Evolutionary conservation across 1,139 yeast species (phyloP).

Genomic region (Diutina neorugosa): DNA sequence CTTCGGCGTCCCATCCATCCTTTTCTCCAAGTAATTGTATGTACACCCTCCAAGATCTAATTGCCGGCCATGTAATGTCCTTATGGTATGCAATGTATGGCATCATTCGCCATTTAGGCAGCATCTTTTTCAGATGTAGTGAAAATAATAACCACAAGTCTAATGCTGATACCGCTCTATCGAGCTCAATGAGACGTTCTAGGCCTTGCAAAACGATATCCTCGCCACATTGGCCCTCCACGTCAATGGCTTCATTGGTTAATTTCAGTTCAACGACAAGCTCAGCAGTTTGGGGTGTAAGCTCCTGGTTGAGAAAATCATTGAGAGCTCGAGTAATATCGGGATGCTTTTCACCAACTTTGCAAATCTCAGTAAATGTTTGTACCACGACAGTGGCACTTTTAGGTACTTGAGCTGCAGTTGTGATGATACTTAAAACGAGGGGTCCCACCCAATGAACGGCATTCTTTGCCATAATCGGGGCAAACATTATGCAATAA

Average conservation of each 20-base stretch:
- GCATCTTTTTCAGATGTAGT: background rate
- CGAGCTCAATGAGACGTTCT: background rate
- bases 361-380: background rate
- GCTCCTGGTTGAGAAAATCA: background rate
- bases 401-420: background rate
- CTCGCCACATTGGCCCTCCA: background rate
- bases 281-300: background rate
- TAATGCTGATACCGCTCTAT: background rate
- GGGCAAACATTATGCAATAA: background rate
- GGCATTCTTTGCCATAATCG: conserved; percentile 2
- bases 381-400: background rate
- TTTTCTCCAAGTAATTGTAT: background rate
- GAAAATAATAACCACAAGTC: background rate
- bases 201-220: background rate
- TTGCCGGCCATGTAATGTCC: background rate
- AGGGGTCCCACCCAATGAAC: background rate
- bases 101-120: background rate
- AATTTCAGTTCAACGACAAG: background rate
- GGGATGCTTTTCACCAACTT: background rate
- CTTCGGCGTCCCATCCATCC: background rate
- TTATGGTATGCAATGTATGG: background rate
- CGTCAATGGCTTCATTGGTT: background rate
- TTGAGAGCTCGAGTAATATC: background rate
- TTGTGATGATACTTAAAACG: background rate
- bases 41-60: background rate